phyloP scores from a whole-genome alignment of 805 yeast genomes.

The Candida oleophila region DNA sequence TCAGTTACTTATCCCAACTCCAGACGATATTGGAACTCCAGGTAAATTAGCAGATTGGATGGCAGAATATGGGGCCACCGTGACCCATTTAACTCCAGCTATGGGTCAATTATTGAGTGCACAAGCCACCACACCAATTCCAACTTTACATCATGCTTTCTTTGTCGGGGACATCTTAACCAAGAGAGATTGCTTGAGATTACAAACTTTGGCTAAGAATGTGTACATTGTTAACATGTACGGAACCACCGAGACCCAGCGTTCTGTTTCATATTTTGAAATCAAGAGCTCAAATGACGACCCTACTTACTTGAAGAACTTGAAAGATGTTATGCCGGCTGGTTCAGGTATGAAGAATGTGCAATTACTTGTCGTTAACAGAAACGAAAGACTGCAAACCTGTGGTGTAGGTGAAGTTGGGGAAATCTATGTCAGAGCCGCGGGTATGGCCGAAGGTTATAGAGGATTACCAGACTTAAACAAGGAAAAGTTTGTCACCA shows the following conservation, averaged over 20 bases:
- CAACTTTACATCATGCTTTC: slow-evolving; percentile 89
- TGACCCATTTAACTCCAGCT: slow-evolving; percentile 97
- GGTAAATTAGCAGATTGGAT: slow-evolving; percentile 98
- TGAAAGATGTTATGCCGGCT: slow-evolving; percentile 97
- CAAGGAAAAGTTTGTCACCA: slow-evolving; percentile 79
- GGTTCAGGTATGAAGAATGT: slow-evolving; percentile 97
- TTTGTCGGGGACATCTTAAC: slow-evolving; percentile 98
- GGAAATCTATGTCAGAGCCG: slow-evolving; percentile 97
- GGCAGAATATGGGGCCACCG: slow-evolving; percentile 86
- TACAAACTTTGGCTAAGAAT: slow-evolving; percentile 89
- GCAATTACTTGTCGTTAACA: slow-evolving; percentile 88
- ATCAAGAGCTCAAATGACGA: slow-evolving; percentile 72
- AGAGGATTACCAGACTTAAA: slow-evolving; percentile 88
- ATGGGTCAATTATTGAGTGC: slow-evolving; percentile 98
- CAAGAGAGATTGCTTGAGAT: slow-evolving; percentile 91
- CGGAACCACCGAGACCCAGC: slow-evolving; percentile 98
- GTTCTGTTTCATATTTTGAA: slow-evolving; percentile 94
- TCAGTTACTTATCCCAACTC: slow-evolving; percentile 85
- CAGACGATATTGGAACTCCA: slow-evolving; percentile 98
- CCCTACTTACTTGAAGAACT: slow-evolving; percentile 70
- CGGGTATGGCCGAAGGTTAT: slow-evolving; percentile 96
- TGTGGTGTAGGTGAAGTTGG: slow-evolving; percentile 99
- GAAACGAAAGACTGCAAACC: slow-evolving; percentile 81
- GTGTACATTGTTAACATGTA: slow-evolving; percentile 94
- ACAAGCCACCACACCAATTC: slow-evolving; percentile 87